Evolutionary conservation across 73 alveolate genomes (phyloP), one percentile per base, ranked within the genome.

Genomic region (Durusdinium trenchii): DNA sequence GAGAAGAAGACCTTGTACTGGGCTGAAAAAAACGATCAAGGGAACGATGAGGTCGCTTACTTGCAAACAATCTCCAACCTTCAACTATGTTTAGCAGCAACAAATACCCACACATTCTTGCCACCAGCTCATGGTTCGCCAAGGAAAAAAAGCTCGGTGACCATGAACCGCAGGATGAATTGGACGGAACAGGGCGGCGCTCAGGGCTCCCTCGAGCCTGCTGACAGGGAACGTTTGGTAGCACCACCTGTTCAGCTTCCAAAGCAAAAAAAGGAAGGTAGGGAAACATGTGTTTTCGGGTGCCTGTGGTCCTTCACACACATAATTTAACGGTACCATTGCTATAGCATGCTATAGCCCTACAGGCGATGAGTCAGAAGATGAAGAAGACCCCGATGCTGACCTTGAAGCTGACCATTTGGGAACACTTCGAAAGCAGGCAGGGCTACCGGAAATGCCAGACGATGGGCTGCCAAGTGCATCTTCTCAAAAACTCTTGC

Each of bases 111-210:
- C n/a, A n/a, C n/a, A n/a, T n/a, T n/a, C n/a, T n/a, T n/a, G n/a
- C n/a, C n/a, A n/a, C n/a, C n/a, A n/a, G n/a, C n/a, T n/a, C n/a
- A n/a, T n/a, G n/a, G n/a, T n/a, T n/a, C n/a, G 14, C 94, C 52
- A 40, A 86, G 95, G 95, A 60, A 42, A 46, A 86, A 57, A 18
- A 20, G 73, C 75, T 48, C 93, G 73, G 1, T 82, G 23, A 0
- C 73, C 46, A 48, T 82, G 75, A 20, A 35, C 3, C 57, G 61
- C 73, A 0, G 48, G 42, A 40, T 38, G 14, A 48, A 1, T 3
- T 82, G 93, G 93, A 45, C 30, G 16, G 93, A 82, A 47, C 69
- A 82, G 93, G 93, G 93, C 32, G 93, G 93, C 32, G 73, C 61
- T 23, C 5, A 18, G 6, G 93, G 73, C 48, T 1, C 26, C 35